Conservation (phyloP, 805 yeast genomes). For the Saccharomycopsis babjevae region DNA sequence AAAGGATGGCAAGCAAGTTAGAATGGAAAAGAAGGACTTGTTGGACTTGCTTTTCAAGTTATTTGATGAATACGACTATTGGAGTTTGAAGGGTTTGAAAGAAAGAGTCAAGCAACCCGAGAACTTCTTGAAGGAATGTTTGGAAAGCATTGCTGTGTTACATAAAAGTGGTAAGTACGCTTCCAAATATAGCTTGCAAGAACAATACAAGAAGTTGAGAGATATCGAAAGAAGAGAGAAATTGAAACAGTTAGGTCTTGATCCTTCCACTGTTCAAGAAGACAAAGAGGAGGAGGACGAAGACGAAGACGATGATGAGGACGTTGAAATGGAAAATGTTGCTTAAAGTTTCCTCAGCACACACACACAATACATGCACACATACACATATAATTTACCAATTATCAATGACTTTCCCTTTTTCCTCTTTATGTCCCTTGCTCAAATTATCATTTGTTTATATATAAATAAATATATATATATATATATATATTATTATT, state of each 20-base stretch:
- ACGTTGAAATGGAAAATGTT: conserved; percentile 20
- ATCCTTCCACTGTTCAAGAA: conserved; percentile 18
- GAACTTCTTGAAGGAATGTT: conserved; percentile 77
- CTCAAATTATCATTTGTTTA: background rate
- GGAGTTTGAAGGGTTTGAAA: conserved; percentile 90
- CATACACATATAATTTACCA: too few species aligned
- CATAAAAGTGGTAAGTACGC: conserved; percentile 96
- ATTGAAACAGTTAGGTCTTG: conserved; percentile 38
- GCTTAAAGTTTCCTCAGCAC: too few species aligned
- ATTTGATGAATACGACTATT: conserved; percentile 91
- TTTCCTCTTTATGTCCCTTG: background rate
- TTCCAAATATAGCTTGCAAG: conserved; percentile 78
- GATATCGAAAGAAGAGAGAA: conserved; percentile 68
- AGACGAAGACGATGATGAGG: conserved; percentile 28
- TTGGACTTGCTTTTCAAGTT: conserved; percentile 79
- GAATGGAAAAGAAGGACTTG: conserved; percentile 89
- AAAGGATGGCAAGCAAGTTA: conserved; percentile 77
- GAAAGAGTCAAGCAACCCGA: conserved; percentile 96
- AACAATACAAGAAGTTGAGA: conserved; percentile 72
- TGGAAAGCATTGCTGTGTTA: conserved; percentile 80
- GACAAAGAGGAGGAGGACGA: conserved; percentile 22
- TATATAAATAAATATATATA: background rate
- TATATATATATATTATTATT: background rate
- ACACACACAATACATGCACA: background rate
- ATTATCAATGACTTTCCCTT: background rate